phyloP scores from a whole-genome alignment of 257 asterid species.

The Forsythia viridissima region DNA sequence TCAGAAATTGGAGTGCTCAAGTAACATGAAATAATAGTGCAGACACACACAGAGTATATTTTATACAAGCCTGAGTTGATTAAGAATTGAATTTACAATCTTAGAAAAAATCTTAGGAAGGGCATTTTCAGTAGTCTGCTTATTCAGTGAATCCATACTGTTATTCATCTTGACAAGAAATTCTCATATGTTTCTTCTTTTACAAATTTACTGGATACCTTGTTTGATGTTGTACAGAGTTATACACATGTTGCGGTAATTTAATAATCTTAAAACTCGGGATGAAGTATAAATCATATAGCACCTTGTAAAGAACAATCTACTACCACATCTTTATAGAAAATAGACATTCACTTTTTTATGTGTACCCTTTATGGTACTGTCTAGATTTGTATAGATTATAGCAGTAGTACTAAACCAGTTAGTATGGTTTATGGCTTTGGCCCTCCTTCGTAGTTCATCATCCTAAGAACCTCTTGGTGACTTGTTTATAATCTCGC shows the following conservation, averaged over 20 bases:
- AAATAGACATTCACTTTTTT: not conserved
- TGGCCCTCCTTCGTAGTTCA: not conserved
- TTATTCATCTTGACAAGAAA: not conserved
- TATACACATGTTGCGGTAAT: not conserved
- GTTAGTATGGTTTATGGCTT: not conserved
- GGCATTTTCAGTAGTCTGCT: not conserved
- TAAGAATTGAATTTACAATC: not conserved
- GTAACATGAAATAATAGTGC: not conserved
- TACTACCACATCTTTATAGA: not conserved
- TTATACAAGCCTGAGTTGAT: not conserved
- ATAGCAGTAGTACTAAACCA: not conserved
- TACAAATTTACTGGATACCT: not conserved
- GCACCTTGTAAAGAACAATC: not conserved
- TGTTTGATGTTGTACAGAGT: not conserved
- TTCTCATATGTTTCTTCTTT: not conserved
- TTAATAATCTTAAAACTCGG: not conserved
- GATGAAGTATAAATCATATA: not conserved
- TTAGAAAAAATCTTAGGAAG: not conserved
- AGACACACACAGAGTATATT: not conserved
- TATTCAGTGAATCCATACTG: not conserved
- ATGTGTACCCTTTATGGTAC: not conserved
- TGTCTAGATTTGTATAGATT: not conserved
- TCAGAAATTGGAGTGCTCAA: not conserved
- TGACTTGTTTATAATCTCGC: not conserved
- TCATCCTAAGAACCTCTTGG: not conserved